Evolutionary conservation across 345 rosid species (phyloP).

Genomic region (Pugionium cornutum): DNA sequence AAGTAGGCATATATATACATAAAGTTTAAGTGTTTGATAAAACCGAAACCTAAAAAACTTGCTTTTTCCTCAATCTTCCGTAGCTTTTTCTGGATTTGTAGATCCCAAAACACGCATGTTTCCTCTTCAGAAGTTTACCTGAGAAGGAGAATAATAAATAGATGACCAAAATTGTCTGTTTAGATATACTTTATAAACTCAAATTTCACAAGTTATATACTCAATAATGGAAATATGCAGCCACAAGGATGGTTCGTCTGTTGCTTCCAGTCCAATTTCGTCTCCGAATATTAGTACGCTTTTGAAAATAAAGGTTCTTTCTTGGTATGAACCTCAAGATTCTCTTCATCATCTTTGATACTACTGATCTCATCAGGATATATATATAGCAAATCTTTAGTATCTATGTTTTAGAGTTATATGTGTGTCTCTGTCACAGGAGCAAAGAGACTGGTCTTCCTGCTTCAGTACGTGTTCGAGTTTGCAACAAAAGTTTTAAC

Average conservation of each 20-base stretch:
- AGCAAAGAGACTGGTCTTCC: conserved; percentile 85
- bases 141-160: neutral
- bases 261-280: conserved; percentile 34
- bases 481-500: conserved; percentile 50
- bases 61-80: conserved; percentile 4
- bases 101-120: conserved; percentile 22
- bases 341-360: neutral
- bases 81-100: conserved; percentile 4
- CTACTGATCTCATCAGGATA: no score
- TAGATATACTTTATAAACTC: neutral
- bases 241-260: conserved; percentile 48
- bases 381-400: no score
- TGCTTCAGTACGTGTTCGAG: conserved; percentile 29
- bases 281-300: conserved; percentile 62
- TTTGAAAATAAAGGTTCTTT: conserved; percentile 66
- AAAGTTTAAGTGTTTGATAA: conserved; percentile 13
- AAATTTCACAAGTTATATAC: neutral
- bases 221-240: conserved; percentile 41
- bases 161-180: neutral
- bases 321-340: conserved; percentile 50
- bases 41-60: neutral
- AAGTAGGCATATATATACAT: neutral
- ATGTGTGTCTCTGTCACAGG: conserved; percentile 45
- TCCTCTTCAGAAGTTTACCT: neutral
- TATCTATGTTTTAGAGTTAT: neutral